Conservation (phyloP, 2,329 filamentous ascomycete genomes). For the Cytospora piceicola region DNA sequence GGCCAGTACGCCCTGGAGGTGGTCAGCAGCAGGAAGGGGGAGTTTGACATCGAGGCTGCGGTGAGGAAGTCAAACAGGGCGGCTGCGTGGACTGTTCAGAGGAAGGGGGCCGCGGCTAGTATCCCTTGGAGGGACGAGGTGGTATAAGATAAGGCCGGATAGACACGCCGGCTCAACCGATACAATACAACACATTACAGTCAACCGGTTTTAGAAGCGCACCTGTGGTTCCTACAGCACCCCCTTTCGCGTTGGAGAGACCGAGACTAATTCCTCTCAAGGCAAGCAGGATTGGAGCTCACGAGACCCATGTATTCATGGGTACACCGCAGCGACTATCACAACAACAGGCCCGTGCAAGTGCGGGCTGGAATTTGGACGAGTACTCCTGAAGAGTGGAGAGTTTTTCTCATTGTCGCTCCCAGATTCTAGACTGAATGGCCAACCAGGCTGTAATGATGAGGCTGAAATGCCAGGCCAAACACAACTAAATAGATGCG, state of each 20-base stretch:
- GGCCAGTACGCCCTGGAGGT: conserved; percentile 81
- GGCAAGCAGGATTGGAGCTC: too few relatives aligned
- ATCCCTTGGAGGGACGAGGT: conserved; percentile 67
- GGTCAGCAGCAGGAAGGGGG: conserved; percentile 49
- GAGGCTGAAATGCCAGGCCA: conserved; percentile 6
- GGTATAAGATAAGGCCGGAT: conserved; percentile 12
- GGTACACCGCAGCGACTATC: background rate
- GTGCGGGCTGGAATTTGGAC: background rate
- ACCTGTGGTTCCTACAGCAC: background rate
- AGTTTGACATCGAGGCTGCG: conserved; percentile 61
- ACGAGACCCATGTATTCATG: too few relatives aligned
- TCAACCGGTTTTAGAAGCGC: background rate
- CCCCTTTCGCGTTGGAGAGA: background rate
- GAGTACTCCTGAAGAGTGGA: conserved; percentile 12
- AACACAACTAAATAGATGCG: background rate
- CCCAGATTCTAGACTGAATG: conserved; percentile 9
- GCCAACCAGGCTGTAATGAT: background rate
- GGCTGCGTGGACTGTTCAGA: conserved; percentile 68
- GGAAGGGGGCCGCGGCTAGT: conserved; percentile 65
- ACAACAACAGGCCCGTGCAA: background rate
- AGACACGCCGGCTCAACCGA: background rate
- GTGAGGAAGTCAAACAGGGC: conserved; percentile 64
- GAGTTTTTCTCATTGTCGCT: conserved; percentile 20
- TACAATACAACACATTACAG: background rate
- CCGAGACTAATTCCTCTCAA: too few relatives aligned